Evolutionary conservation across 2,329 filamentous ascomycete genomes (phyloP).

Genomic region (Chaetomiaceae sp.): DNA sequence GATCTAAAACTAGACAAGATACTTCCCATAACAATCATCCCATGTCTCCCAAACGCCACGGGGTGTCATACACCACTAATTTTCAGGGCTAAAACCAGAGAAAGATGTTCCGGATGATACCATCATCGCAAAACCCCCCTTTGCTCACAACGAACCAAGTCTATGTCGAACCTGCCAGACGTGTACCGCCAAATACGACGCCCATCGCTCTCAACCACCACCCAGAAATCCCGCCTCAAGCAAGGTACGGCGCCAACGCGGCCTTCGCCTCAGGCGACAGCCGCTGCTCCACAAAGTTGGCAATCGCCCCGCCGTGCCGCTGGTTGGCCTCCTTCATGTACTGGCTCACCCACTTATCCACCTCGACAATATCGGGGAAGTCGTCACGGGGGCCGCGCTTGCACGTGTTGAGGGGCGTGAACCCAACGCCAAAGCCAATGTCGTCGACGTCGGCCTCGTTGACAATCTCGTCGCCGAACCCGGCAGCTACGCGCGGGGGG

Average conservation of each 20-base stretch:
- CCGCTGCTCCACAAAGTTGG: slow-evolving; percentile 66
- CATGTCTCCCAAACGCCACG: slow-evolving; percentile 12
- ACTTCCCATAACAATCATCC: background rate
- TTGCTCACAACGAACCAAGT: background rate
- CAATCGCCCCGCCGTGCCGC: slow-evolving; percentile 66
- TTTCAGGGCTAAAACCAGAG: background rate
- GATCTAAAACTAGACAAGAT: background rate
- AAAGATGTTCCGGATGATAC: no score
- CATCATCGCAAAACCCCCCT: no score
- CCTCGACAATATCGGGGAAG: slow-evolving; percentile 78
- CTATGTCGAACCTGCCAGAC: background rate
- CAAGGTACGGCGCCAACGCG: slow-evolving; percentile 49
- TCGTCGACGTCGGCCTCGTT: slow-evolving; percentile 91
- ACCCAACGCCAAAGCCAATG: slow-evolving; percentile 89
- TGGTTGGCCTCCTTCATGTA: slow-evolving; percentile 75
- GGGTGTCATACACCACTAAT: background rate
- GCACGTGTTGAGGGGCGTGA: slow-evolving; percentile 89
- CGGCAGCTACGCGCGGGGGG: slow-evolving; percentile 64
- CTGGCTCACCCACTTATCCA: slow-evolving; percentile 77
- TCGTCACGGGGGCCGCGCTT: slow-evolving; percentile 70
- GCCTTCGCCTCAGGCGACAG: slow-evolving; percentile 58
- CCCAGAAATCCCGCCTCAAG: slow-evolving; percentile 27
- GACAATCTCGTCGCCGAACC: slow-evolving; percentile 69
- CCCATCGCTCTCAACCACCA: background rate
- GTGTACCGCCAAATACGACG: no score